Evolutionary conservation across 2,329 filamentous ascomycete species (phyloP), one percentile per base, ranked within the genome.

Genomic region (Ascochyta rabiei): DNA sequence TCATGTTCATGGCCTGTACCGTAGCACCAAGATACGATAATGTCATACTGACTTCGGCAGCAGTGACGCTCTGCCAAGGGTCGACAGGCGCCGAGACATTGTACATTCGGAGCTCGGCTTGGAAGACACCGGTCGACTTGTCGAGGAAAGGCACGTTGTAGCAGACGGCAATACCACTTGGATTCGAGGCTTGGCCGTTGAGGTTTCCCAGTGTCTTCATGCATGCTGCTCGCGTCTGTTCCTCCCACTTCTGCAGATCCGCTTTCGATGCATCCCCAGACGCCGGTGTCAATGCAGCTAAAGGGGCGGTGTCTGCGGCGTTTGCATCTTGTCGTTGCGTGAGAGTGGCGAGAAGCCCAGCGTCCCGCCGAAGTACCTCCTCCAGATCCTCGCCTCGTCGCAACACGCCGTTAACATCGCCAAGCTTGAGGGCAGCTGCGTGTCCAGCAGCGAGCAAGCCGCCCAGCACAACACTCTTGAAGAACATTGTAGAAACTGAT

Each of bases 81-180:
- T 76, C 73, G 10, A 73, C 80, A 0, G 89, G 81, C 0, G 82
- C 75, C 6, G 85, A 86, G 41, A 93, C 76, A 72, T 88, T 86
- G 76, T 86, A 95, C 56, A 95, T 78, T 48, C 90, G 82, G 45
- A 95, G 75, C 70, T 95, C 90, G 26, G 90, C 89, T 74, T 89
- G 84, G 71, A 95, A 95, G 15, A 86, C 78, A 26, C 90, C 90
- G 0, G 84, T 86, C 4, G 75, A 74, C 63, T 84, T 85, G 76
- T 93, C 83, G 53, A 91, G 81, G 34, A 84, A 85, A 0, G 88
- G 86, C 21, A 96, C 75, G 71, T 95, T 96, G 78, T 93, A 95
- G 82, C 91, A 96, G 42, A 90, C 84, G 54, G 88, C 88, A 42
- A 91, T 84, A 45, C 91, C 91, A 9, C 89, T 88, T 5, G 89